Percentiles rank a stretch among this genome's conserved stretches.
Evolutionary conservation across 1,284 basidiomycete species (phyloP).

Genomic region (Pseudomicrostroma phylloplanum): DNA sequence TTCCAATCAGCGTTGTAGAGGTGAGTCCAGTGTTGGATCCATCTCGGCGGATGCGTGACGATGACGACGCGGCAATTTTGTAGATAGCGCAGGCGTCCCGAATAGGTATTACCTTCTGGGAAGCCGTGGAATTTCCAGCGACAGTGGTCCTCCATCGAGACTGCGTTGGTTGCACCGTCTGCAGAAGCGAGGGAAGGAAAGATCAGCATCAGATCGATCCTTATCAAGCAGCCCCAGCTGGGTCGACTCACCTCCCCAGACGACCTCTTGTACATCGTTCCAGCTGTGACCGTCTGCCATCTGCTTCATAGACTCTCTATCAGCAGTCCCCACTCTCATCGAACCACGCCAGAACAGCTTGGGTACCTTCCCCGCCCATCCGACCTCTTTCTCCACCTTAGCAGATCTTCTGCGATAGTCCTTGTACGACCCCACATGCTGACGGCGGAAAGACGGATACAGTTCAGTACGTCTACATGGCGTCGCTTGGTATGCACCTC

Average conservation of each 20-base stretch:
- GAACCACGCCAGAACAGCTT: conserved; percentile 43
- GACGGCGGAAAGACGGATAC: background rate
- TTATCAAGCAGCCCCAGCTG: no score
- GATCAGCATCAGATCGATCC: background rate
- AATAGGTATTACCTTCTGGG: conserved; percentile 45
- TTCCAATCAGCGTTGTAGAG: conserved; percentile 36
- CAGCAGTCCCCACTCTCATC: conserved; percentile 38
- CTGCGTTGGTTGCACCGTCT: conserved; percentile 7
- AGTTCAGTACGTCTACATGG: background rate
- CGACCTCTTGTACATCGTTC: conserved; percentile 34
- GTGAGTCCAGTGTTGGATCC: conserved; percentile 46
- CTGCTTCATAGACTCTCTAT: conserved; percentile 30
- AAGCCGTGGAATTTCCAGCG: conserved; percentile 46
- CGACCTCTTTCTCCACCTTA: conserved; percentile 22
- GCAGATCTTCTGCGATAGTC: conserved; percentile 29
- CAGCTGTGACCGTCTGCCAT: conserved; percentile 27
- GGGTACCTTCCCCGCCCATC: conserved; percentile 29
- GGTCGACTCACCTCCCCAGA: conserved; percentile 20
- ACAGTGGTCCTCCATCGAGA: conserved; percentile 42
- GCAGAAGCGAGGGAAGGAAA: background rate
- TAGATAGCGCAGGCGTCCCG: conserved; percentile 37
- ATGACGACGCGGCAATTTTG: conserved; percentile 44
- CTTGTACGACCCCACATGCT: conserved; percentile 38
- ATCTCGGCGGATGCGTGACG: conserved; percentile 39
- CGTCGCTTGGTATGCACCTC: background rate